Conservation (phyloP, 495 filamentous ascomycete species). For the Alectoria sarmentosa region DNA sequence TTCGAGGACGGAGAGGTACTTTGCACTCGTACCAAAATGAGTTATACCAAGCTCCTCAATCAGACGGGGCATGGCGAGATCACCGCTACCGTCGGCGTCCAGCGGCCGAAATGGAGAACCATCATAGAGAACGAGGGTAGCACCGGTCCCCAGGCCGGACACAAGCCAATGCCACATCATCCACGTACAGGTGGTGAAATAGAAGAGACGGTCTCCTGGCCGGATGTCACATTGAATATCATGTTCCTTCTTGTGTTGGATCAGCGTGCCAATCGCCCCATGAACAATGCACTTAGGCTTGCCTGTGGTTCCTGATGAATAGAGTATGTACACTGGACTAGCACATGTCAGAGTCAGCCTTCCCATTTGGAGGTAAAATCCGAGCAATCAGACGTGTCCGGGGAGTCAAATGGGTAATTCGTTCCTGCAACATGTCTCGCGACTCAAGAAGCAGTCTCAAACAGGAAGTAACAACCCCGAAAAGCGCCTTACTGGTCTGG, state of each 20-base stretch:
- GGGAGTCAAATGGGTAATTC: too few relatives aligned
- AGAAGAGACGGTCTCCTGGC: conserved; percentile 60
- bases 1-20: conserved; percentile 87
- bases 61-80: conserved; percentile 62
- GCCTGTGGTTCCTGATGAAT: conserved; percentile 82
- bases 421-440: too few relatives aligned
- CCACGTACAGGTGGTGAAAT: conserved; percentile 88
- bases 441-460: too few relatives aligned
- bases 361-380: too few relatives aligned
- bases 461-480: too few relatives aligned
- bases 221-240: conserved; percentile 72
- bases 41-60: conserved; percentile 69
- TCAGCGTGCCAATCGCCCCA: conserved; percentile 74
- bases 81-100: conserved; percentile 45
- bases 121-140: conserved; percentile 79
- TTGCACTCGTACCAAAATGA: conserved; percentile 88
- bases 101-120: conserved; percentile 75
- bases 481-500: too few relatives aligned
- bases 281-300: conserved; percentile 91
- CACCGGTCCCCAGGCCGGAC: conserved; percentile 69
- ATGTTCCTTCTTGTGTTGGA: conserved; percentile 95
- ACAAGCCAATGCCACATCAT: conserved; percentile 99
- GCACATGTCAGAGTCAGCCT: too few relatives aligned
- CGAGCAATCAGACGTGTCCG: too few relatives aligned
- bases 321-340: conserved; percentile 84